phyloP scores from a whole-genome alignment of 805 yeast genomes.

The Candida dajiaensis region DNA sequence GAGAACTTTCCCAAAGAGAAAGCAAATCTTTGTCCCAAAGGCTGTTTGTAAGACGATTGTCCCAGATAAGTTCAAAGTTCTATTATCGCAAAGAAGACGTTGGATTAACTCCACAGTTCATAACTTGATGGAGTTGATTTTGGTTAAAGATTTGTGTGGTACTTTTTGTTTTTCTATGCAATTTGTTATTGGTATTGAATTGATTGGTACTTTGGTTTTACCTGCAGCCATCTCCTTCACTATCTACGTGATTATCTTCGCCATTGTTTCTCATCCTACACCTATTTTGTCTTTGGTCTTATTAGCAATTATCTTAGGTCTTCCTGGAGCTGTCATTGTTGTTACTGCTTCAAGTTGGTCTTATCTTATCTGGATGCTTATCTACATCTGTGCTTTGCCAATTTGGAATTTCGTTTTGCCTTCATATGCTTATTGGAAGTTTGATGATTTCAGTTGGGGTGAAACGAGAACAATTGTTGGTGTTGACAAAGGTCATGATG shows the following conservation, averaged over 20 bases:
- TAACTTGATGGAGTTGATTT: constrained; percentile 79
- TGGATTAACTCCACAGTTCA: constrained; percentile 97
- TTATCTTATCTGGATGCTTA: constrained; percentile 71
- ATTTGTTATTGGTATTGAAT: constrained; percentile 76
- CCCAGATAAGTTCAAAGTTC: constrained; percentile 74
- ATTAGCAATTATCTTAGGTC: constrained; percentile 73
- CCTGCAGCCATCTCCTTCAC: constrained; percentile 88
- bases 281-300: constrained; percentile 73
- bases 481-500: constrained; percentile 66
- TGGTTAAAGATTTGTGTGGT: constrained; percentile 86
- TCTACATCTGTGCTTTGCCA: constrained; percentile 80
- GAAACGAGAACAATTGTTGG: constrained; percentile 79
- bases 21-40: constrained; percentile 79
- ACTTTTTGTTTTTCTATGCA: constrained; percentile 95
- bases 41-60: constrained; percentile 91
- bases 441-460: constrained; percentile 96
- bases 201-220: constrained; percentile 80
- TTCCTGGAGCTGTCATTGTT: constrained; percentile 78
- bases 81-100: constrained; percentile 89
- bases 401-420: constrained; percentile 91
- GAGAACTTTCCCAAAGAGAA: constrained; percentile 83
- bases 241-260: constrained; percentile 64
- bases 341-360: constrained; percentile 71
- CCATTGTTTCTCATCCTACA: constrained; percentile 68
- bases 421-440: constrained; percentile 85